Evolutionary conservation across 768 basidiomycete species (phyloP).

Genomic region (Auriscalpium microsporum): DNA sequence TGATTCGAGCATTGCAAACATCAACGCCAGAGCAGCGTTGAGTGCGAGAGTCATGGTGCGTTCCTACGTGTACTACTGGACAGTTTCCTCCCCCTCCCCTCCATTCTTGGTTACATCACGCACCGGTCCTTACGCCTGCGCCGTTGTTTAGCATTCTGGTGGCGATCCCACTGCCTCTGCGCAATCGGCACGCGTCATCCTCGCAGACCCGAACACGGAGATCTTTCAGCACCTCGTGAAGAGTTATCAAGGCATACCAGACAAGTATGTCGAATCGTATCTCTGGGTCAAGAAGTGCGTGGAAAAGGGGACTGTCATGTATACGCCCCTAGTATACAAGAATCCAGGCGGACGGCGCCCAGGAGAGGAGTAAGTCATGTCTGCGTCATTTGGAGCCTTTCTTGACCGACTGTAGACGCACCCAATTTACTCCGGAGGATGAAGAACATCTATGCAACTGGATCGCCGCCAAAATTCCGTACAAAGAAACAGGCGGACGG

Average conservation of each 20-base stretch:
- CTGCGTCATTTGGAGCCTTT: neutral
- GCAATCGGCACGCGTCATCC: constrained; percentile 66
- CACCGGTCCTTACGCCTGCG: neutral
- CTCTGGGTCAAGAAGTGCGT: constrained; percentile 82
- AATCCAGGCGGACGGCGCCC: constrained; percentile 76
- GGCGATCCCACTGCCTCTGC: constrained; percentile 65
- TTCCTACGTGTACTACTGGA: neutral
- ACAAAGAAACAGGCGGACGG: constrained; percentile 72
- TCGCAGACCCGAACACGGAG: constrained; percentile 75
- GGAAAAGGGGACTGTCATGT: constrained; percentile 54
- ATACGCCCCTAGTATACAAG: constrained; percentile 73
- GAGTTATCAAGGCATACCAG: constrained; percentile 56
- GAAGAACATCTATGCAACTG: constrained; percentile 67
- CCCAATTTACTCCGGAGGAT: constrained; percentile 70
- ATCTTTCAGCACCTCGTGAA: constrained; percentile 69
- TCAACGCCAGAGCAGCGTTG: constrained; percentile 60
- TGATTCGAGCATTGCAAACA: constrained; percentile 71
- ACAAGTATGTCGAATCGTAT: constrained; percentile 74
- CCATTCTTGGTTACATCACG: neutral
- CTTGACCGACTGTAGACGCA: constrained; percentile 40
- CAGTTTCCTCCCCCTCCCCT: neutral
- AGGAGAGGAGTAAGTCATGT: constrained; percentile 61
- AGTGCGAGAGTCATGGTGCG: constrained; percentile 64
- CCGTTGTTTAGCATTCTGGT: constrained; percentile 55
- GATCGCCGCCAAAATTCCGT: constrained; percentile 79